Evolutionary conservation across 768 basidiomycete genomes (phyloP), one percentile per base, ranked within the genome.

Genomic region (Collybia nuda): DNA sequence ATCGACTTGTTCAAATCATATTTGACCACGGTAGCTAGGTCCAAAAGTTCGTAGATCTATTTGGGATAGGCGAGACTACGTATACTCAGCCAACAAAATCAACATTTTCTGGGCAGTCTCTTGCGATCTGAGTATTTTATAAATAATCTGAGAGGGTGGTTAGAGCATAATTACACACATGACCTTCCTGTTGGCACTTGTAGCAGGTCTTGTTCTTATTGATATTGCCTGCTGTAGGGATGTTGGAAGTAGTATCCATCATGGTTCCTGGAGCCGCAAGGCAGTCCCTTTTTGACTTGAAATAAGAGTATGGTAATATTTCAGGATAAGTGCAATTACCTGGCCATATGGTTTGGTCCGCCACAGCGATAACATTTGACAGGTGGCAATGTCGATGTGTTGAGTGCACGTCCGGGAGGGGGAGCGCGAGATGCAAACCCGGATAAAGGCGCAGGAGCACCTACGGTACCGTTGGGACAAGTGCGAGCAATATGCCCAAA

Each of bases 361-460:
- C 91, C 90, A 62, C 93, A 96, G 44, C 88, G 84, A 67, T 89
- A 94, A 62, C 93, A 96, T 68, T 89, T 91, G 44, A 94, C 85
- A 15, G 88, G 86, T 44, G 88, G 88, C 43, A 91, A 71, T 42
- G 87, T 81, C 18, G 88, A 85, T 14, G 81, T 86, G 62, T 91
- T 89, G 55, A 91, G 70, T 22, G 74, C 77, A 55, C 89, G 85
- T 40, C 90, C 88, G 19, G 87, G 83, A 47, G 88, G 87, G 32
- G 89, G 81, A 45, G 79, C 75, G 44, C 90, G 88, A 41, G 85
- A 76, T 39, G 79, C 81, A 62, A 86, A 89, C 73, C 46, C 46
- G 29, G 61, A 12, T 9, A 42, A 19, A 44, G 48, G 61, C 8
- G 71, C 69, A 14, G 71, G 69, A 49, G 69, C 62, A 43, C 72